Conservation (phyloP, 1,284 basidiomycete species). For the Trichosporon sp. region DNA sequence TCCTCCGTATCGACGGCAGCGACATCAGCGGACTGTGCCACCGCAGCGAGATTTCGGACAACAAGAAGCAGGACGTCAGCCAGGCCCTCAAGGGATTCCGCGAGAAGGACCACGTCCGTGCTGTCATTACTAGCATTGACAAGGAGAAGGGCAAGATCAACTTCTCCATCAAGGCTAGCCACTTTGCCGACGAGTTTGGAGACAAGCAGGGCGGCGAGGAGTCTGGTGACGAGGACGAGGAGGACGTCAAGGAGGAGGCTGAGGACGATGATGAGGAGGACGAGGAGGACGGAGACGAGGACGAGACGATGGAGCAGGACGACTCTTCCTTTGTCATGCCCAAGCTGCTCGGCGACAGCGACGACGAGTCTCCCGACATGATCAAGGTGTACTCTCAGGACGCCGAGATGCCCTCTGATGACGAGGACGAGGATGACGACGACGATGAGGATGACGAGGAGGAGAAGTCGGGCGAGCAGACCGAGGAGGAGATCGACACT, state of each 20-base stretch:
- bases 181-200: slow-evolving; percentile 56
- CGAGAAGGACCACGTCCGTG: slow-evolving; percentile 80
- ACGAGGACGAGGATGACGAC: slow-evolving; percentile 21
- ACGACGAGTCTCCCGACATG: slow-evolving; percentile 28
- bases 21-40: slow-evolving; percentile 88
- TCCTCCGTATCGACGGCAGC: slow-evolving; percentile 78
- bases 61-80: slow-evolving; percentile 67
- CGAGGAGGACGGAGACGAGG: slow-evolving; percentile 41
- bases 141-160: slow-evolving; percentile 70
- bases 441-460: slow-evolving; percentile 18
- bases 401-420: slow-evolving; percentile 14
- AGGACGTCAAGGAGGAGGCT: slow-evolving; percentile 36
- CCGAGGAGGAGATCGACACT: slow-evolving; percentile 26
- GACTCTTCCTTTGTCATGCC: slow-evolving; percentile 26
- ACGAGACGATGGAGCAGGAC: slow-evolving; percentile 51
- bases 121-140: slow-evolving; percentile 68
- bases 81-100: slow-evolving; percentile 76
- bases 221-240: slow-evolving; percentile 21
- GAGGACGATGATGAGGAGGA: slow-evolving; percentile 37
- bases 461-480: slow-evolving; percentile 9
- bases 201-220: slow-evolving; percentile 39
- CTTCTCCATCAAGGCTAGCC: slow-evolving; percentile 83
- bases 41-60: slow-evolving; percentile 84
- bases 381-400: slow-evolving; percentile 20
- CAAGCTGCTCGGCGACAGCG: slow-evolving; percentile 13